Conservation (phyloP, 106 monocot genomes). For the Dactylorhiza incarnata region DNA sequence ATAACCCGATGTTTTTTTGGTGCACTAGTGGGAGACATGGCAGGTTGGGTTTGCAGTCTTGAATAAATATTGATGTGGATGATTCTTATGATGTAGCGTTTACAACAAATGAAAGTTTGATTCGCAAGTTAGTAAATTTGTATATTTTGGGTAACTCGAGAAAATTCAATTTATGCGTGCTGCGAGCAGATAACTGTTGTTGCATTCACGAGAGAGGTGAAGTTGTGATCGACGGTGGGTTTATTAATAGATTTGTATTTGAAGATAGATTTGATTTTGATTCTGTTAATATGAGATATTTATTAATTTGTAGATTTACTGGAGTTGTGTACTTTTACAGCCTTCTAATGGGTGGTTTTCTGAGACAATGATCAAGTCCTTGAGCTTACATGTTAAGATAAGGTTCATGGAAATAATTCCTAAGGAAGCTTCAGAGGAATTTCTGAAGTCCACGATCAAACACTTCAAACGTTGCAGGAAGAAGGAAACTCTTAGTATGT, state of each 20-base stretch:
- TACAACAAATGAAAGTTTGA: too few species aligned
- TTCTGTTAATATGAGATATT: not conserved
- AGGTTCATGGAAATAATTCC: conserved; percentile 48
- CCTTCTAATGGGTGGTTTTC: conserved; percentile 59
- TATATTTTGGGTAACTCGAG: too few species aligned
- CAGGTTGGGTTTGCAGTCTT: too few species aligned
- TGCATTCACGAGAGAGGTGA: too few species aligned
- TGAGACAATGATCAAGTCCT: conserved; percentile 16
- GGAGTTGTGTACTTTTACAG: conserved; percentile 14
- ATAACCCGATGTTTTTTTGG: too few species aligned
- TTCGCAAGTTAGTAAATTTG: too few species aligned
- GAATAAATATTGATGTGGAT: too few species aligned
- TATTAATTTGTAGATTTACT: not conserved
- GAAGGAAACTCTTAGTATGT: conserved; percentile 28
- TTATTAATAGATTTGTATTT: not conserved
- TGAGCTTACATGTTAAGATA: conserved; percentile 40
- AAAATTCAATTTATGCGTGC: too few species aligned
- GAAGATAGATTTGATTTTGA: not conserved
- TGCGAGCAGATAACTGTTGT: too few species aligned
- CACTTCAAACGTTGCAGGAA: conserved; percentile 48
- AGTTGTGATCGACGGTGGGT: too few species aligned
- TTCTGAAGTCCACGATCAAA: conserved; percentile 20
- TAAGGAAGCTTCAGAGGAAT: conserved; percentile 14
- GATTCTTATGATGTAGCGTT: too few species aligned
- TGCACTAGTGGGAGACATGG: too few species aligned